Evolutionary conservation across 495 filamentous ascomycete species (phyloP).

Genomic region (Neurospora cerealis): DNA sequence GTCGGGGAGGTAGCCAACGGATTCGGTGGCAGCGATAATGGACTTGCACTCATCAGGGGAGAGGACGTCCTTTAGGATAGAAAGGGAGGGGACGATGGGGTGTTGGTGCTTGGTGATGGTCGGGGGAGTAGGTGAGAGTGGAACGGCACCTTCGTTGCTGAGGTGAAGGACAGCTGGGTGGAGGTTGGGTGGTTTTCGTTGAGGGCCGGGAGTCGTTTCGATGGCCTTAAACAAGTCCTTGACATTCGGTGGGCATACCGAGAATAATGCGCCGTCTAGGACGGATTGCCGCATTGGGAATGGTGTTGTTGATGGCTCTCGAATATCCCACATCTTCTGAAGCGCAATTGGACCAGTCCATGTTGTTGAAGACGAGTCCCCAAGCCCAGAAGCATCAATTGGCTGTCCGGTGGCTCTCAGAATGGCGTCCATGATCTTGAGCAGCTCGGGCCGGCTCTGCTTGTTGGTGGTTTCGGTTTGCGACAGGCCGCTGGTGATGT

Average conservation of each 20-base stretch:
- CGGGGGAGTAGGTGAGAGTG: constrained; percentile 17
- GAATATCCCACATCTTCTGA: constrained; percentile 26
- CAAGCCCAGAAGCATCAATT: constrained; percentile 17
- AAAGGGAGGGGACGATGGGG: constrained; percentile 30
- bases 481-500: constrained; percentile 34
- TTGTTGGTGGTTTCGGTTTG: constrained; percentile 1
- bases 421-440: constrained; percentile 33
- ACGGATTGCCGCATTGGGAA: constrained; percentile 13
- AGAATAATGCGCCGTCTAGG: constrained; percentile 24
- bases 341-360: constrained; percentile 17
- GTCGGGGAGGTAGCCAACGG: constrained; percentile 36
- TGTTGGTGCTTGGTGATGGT: constrained; percentile 24
- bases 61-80: constrained; percentile 29
- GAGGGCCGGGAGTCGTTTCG: constrained; percentile 31
- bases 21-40: constrained; percentile 38
- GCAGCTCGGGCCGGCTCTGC: constrained; percentile 10
- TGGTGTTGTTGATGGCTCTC: constrained; percentile 3
- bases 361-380: not conserved
- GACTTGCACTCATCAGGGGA: constrained; percentile 29
- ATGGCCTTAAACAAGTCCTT: constrained; percentile 25
- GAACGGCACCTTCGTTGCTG: constrained; percentile 24
- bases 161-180: constrained; percentile 36
- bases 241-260: constrained; percentile 6
- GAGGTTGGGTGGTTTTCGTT: constrained; percentile 38
- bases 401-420: constrained; percentile 27